Percentiles rank a stretch among this genome's conserved stretches.
phyloP scores from a whole-genome alignment of 1,139 yeast species.

The Arxiozyma telluris region DNA sequence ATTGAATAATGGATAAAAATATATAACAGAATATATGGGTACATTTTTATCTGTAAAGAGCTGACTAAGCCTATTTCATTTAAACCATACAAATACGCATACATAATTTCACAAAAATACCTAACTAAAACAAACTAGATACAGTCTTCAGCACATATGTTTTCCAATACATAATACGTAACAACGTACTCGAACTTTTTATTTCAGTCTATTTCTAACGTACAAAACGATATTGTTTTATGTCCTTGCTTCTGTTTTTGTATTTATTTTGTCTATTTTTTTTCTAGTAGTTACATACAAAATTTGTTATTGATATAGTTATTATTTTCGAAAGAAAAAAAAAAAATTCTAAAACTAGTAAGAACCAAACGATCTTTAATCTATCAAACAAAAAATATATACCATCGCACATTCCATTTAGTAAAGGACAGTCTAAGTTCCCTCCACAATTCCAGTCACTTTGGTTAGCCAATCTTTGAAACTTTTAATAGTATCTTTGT shows the following conservation, averaged over 20 bases:
- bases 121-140: not conserved
- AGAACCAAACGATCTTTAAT: not conserved
- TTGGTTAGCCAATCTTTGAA: too few species aligned
- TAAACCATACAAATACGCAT: too few species aligned
- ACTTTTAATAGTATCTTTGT: too few species aligned
- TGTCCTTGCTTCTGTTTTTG: not conserved
- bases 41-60: not conserved
- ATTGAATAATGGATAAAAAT: constrained; percentile 9
- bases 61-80: not conserved
- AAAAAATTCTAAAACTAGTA: too few species aligned
- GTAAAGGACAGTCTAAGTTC: too few species aligned
- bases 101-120: not conserved
- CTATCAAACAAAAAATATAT: not conserved
- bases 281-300: too few species aligned
- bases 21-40: too few species aligned
- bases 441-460: too few species aligned
- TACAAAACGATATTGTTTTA: not conserved
- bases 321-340: not conserved
- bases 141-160: not conserved
- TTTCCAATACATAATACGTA: not conserved
- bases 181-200: too few species aligned
- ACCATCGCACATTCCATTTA: too few species aligned
- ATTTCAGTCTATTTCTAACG: not conserved
- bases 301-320: too few species aligned
- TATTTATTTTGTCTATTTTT: not conserved